Percentiles rank a stretch among this genome's conserved stretches.
phyloP scores from a whole-genome alignment of 352 stramenopile species.

The Phytophthora europaea region DNA sequence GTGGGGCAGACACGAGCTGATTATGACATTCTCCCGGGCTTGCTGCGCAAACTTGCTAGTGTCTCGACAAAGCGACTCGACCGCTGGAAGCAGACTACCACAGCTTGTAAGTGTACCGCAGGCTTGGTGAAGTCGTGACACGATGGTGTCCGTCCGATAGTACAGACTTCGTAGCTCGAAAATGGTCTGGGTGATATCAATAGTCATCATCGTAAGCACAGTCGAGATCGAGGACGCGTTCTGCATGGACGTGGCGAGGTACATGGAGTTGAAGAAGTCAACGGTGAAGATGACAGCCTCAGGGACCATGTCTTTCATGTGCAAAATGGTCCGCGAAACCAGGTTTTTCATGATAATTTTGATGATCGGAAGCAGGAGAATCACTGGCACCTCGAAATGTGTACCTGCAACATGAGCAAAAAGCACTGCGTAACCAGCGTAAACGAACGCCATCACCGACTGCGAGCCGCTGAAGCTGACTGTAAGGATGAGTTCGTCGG shows the following conservation, averaged over 20 bases:
- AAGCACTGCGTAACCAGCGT: constrained; percentile 22
- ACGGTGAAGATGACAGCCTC: constrained; percentile 54
- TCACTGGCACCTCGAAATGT: constrained; percentile 25
- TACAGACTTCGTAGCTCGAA: constrained; percentile 21
- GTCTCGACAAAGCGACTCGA: constrained; percentile 5
- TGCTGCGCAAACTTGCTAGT: constrained; percentile 5
- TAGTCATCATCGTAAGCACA: constrained; percentile 33
- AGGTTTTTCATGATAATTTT: constrained; percentile 50
- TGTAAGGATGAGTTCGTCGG: constrained; percentile 23
- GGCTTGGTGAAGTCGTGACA: constrained; percentile 19
- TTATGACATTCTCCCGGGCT: background rate
- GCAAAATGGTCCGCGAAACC: constrained; percentile 25
- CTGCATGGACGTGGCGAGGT: constrained; percentile 52
- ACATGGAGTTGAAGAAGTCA: constrained; percentile 57
- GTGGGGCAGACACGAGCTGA: constrained; percentile 9
- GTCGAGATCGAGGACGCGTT: constrained; percentile 43
- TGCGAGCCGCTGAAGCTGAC: constrained; percentile 28
- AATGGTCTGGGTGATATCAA: constrained; percentile 33
- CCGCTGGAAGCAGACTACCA: constrained; percentile 10
- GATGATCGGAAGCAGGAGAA: constrained; percentile 38
- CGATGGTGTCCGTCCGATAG: constrained; percentile 8
- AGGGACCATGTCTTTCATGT: constrained; percentile 37
- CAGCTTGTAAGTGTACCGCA: constrained; percentile 6
- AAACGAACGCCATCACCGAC: constrained; percentile 24
- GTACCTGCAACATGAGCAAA: constrained; percentile 19